Evolutionary conservation across 441 rosid species (phyloP).

Genomic region (Adansonia grandidieri): DNA sequence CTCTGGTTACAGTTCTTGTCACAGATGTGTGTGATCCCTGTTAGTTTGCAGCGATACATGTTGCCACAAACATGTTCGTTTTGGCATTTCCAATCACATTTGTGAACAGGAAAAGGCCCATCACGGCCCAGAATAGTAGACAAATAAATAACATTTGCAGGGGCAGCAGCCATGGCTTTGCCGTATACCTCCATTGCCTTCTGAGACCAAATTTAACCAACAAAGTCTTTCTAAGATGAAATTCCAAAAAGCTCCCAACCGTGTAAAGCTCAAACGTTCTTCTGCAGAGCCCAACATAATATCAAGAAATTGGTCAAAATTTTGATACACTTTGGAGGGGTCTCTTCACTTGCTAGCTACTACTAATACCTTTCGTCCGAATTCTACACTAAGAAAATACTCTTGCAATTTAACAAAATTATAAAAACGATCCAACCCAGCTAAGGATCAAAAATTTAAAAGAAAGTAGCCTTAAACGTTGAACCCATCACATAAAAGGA

Average conservation of each 20-base stretch:
- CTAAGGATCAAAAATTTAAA: background rate
- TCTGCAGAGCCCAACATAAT: constrained; percentile 52
- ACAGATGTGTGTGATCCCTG: constrained; percentile 90
- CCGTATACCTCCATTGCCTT: constrained; percentile 79
- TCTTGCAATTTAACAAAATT: background rate
- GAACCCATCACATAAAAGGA: background rate
- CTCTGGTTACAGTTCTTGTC: constrained; percentile 99
- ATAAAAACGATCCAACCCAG: background rate
- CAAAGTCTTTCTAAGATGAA: constrained; percentile 10
- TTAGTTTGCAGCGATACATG: constrained; percentile 87
- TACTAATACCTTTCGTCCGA: background rate
- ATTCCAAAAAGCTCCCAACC: constrained; percentile 33
- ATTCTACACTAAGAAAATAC: background rate
- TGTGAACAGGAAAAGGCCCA: constrained; percentile 69
- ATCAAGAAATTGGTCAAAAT: constrained; percentile 40
- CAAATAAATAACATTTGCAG: constrained; percentile 84
- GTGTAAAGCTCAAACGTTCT: constrained; percentile 36
- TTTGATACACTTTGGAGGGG: constrained; percentile 16
- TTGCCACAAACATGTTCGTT: constrained; percentile 89
- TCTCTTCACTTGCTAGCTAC: constrained; percentile 15
- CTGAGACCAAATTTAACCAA: background rate
- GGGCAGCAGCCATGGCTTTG: constrained; percentile 60
- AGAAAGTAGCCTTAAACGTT: background rate
- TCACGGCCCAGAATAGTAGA: constrained; percentile 84
- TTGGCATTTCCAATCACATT: constrained; percentile 89